Evolutionary conservation across 306 rosid species (phyloP), one percentile per base, ranked within the genome.

Genomic region (Rosa multiflora): DNA sequence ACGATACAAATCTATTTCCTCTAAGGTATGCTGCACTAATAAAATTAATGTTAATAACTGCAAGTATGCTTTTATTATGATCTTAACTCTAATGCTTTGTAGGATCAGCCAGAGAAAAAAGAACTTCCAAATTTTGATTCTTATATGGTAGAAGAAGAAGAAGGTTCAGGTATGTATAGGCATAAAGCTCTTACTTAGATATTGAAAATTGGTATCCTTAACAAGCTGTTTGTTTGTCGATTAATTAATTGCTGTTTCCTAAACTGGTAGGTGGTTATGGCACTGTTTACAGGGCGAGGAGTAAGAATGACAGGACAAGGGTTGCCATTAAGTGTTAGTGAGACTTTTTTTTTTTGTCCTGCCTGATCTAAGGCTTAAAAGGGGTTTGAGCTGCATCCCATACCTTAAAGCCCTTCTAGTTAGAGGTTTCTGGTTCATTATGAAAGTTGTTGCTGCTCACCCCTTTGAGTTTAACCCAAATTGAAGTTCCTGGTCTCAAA

Each of bases 191-290:
- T 47, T 56, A 62, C 61, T 40, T 56, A 62, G 11, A 67, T 64
- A 39, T 40, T 23, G 48, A 29, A 58, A 26, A 64, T 67, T 76
- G 37, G 20, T 67, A 63, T 39, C 40, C 53, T 12, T 32, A 14
- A 23, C 23, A 58, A 46, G 18, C 21, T n/a, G 46, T 74, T 80
- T 46, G n/a, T 56, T 11, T 67, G 37, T 67, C 40, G 11, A 26
- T 20, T 75, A 59, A 64, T 68, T 66, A 20, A 43, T 75, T 52
- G 21, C 32, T 69, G 48, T 82, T 63, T 40, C 44, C 51, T 35
- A 78, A 78, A 61, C 42, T 80, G 76, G 75, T 82, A 89, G 97
- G 97, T 10, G 97, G 97, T 80, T 91, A 91, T 85, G 97, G 97
- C 12, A 91, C 88, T 72, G 97, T 91, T 80, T 91, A 91, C 84